Percentiles rank a stretch among this genome's conserved stretches.
phyloP scores from a whole-genome alignment of 2,329 filamentous ascomycete species.

The Sclerotiophoma versabilis region DNA sequence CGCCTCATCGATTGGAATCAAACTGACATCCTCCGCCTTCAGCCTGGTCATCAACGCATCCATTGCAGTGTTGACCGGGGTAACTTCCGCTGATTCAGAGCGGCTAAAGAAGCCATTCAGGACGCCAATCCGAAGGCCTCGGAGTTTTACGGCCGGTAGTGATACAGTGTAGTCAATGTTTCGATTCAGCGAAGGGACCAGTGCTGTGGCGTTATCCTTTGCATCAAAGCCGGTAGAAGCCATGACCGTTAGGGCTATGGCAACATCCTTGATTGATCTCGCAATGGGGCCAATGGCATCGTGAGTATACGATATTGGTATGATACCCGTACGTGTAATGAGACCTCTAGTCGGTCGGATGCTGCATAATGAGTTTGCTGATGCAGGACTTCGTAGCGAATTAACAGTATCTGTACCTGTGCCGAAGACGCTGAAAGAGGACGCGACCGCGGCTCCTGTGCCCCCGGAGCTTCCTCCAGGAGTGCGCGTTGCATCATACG shows the following conservation, averaged over 20 bases:
- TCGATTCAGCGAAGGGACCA: slow-evolving; percentile 52
- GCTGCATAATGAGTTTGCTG: slow-evolving; percentile 66
- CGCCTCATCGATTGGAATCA: slow-evolving; percentile 59
- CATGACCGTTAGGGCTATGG: slow-evolving; percentile 61
- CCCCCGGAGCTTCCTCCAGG: slow-evolving; percentile 71
- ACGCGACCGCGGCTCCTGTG: slow-evolving; percentile 66
- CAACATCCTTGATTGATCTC: slow-evolving; percentile 59
- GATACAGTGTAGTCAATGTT: slow-evolving; percentile 57
- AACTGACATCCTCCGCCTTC: slow-evolving; percentile 54
- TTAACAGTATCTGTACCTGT: slow-evolving; percentile 70
- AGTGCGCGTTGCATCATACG: slow-evolving; percentile 70
- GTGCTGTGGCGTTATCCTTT: slow-evolving; percentile 60
- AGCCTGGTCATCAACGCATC: slow-evolving; percentile 57
- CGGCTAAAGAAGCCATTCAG: slow-evolving; percentile 66
- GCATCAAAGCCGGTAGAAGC: slow-evolving; percentile 59
- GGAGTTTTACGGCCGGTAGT: slow-evolving; percentile 46
- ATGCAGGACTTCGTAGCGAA: slow-evolving; percentile 65
- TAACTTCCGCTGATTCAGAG: slow-evolving; percentile 60
- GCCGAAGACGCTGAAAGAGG: slow-evolving; percentile 64
- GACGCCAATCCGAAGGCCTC: slow-evolving; percentile 57
- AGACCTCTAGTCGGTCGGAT: slow-evolving; percentile 64
- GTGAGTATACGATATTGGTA: slow-evolving; percentile 65
- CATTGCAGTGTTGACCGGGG: slow-evolving; percentile 64
- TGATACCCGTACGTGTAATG: slow-evolving; percentile 59
- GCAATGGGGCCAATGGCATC: slow-evolving; percentile 65